phyloP scores from a whole-genome alignment of 352 stramenopile species.

The Phytophthora europaea region DNA sequence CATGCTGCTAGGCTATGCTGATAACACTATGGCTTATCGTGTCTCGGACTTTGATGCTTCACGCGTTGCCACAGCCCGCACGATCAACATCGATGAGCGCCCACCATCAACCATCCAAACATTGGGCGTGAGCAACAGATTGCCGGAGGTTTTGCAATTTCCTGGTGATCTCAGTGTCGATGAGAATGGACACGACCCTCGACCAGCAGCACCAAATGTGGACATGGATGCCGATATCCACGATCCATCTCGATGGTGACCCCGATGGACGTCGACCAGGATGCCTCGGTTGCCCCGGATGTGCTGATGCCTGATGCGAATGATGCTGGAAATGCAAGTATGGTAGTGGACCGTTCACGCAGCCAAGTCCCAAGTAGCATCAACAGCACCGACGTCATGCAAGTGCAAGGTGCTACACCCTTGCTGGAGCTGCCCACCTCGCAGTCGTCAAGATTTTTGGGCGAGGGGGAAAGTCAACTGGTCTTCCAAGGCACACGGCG shows the following conservation, averaged over 20 bases:
- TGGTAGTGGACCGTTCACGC: background rate
- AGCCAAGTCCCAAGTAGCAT: background rate
- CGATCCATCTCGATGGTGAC: background rate
- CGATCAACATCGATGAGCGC: too few relatives aligned
- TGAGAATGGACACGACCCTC: background rate
- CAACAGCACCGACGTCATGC: background rate
- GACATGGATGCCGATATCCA: background rate
- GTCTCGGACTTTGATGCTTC: constrained; percentile 13
- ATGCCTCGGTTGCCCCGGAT: background rate
- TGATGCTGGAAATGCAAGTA: background rate
- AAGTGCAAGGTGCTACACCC: background rate
- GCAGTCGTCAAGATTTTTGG: background rate
- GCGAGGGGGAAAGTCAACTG: background rate
- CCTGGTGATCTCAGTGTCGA: background rate
- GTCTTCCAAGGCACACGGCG: background rate
- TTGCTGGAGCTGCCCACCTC: background rate
- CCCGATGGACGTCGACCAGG: background rate
- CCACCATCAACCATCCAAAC: background rate
- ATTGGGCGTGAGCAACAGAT: background rate
- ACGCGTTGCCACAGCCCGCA: background rate
- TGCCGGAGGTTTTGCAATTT: background rate
- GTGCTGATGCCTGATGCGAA: background rate
- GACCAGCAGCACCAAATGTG: background rate
- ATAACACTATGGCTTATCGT: constrained; percentile 15
- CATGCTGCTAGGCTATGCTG: constrained; percentile 15